Conservation (phyloP, 306 rosid genomes). For the Urtica urens region DNA sequence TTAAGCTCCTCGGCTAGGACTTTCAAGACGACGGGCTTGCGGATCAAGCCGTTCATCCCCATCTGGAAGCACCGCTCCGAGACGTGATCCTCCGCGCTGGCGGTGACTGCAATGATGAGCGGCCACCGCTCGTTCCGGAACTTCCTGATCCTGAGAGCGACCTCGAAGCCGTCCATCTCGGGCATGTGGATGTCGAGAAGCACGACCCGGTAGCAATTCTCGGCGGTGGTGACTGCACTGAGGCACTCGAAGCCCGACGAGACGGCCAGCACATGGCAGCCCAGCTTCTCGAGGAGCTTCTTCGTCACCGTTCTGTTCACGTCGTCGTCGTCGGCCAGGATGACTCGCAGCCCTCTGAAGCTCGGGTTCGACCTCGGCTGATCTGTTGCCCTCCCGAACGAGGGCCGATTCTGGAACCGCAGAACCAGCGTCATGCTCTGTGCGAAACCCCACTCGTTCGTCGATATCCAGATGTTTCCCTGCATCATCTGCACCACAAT, state of each 20-base stretch:
- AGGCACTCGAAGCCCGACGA: constrained; percentile 70
- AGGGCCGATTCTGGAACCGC: constrained; percentile 39
- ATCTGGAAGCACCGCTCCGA: constrained; percentile 54
- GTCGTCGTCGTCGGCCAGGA: constrained; percentile 55
- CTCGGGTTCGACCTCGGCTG: constrained; percentile 29
- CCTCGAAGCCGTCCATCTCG: constrained; percentile 77
- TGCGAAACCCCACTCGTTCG: constrained; percentile 35
- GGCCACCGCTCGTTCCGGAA: constrained; percentile 49
- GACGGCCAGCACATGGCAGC: constrained; percentile 56
- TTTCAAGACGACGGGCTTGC: constrained; percentile 56
- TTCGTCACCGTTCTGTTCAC: constrained; percentile 60
- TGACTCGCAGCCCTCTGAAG: constrained; percentile 48
- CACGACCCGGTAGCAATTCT: constrained; percentile 31
- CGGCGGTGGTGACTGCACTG: constrained; percentile 27
- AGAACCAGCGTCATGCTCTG: constrained; percentile 67
- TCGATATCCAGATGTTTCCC: constrained; percentile 58
- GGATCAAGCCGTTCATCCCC: constrained; percentile 70
- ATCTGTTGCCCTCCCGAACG: constrained; percentile 28
- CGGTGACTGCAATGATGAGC: constrained; percentile 51
- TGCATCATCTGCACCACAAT: constrained; percentile 71
- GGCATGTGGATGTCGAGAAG: constrained; percentile 77
- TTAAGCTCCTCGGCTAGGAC: constrained; percentile 55
- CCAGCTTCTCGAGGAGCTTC: constrained; percentile 77
- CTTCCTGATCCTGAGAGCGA: constrained; percentile 50
- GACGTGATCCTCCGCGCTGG: constrained; percentile 54